Evolutionary conservation across 495 filamentous ascomycete genomes (phyloP), one percentile per base, ranked within the genome.

Genomic region (Letharia lupina): DNA sequence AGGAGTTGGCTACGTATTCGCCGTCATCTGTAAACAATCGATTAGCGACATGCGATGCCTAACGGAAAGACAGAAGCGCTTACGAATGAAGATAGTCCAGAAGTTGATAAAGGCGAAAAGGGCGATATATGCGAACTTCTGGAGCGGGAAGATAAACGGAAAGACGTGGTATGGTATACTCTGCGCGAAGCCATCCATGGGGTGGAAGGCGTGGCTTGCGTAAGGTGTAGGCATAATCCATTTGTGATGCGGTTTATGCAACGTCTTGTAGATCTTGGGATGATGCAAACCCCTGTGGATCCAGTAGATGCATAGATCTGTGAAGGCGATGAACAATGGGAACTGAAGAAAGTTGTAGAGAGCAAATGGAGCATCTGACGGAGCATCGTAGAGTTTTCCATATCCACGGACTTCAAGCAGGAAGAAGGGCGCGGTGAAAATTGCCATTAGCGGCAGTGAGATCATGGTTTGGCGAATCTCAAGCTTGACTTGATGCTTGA

Each of bases 141-240:
- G 90, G 44, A 98, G 82, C 13, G 93, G 93, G 77, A 98, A 94
- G 69, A 96, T 76, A 77, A 96, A 93, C 8, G 93, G 91, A 78
- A 93, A 98, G 65, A 96, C 69, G 79, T 97, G 93, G 80, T 97
- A 97, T 0, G 93, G 93, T 39, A 96, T 70, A 71, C 89, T 89
- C 80, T 97, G 94, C n/a, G 87, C 82, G 79, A 86, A 97, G 73
- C 94, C 94, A 76, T 98, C 93, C 47, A 96, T 70, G 1, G 93
- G 94, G 80, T 98, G 93, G 83, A 98, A 97, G 62, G 93, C 93
- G 78, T 96, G 88, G 62, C 86, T 88, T 15, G 93, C 94, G 75
- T 83, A 97, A 15, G 93, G 93, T 10, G 92, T 96, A 8, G 94
- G 94, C 91, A 97, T 95, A 78, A 98, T 96, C 94, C 93, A 97